Conservation (phyloP, 148 eudicot genomes). For the Chenopodium berlandieri region DNA sequence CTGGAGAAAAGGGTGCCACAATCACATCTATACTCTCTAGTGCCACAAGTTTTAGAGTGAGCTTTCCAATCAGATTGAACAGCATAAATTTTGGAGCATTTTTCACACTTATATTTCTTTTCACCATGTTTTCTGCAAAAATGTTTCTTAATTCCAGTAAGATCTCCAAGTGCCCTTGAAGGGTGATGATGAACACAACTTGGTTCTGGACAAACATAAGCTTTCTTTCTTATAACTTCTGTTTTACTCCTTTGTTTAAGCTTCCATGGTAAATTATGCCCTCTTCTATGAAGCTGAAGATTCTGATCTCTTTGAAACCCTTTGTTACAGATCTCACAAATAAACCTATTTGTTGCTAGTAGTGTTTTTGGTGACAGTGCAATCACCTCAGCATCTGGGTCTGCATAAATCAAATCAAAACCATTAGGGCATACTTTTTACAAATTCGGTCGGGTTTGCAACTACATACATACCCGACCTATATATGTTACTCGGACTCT, state of each 20-base stretch:
- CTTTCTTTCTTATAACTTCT: slow-evolving; percentile 54
- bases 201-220: slow-evolving; percentile 85
- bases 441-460: no score
- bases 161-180: slow-evolving; percentile 89
- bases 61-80: slow-evolving; percentile 98
- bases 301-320: slow-evolving; percentile 98
- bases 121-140: slow-evolving; percentile 90
- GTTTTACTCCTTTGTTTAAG: slow-evolving; percentile 64
- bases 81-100: slow-evolving; percentile 86
- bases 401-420: slow-evolving; percentile 32
- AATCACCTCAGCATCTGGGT: slow-evolving; percentile 95
- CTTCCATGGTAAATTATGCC: slow-evolving; percentile 98
- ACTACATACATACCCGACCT: no score
- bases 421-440: slow-evolving; percentile 2
- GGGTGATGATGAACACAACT: slow-evolving; percentile 86
- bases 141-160: slow-evolving; percentile 94
- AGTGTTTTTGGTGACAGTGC: slow-evolving; percentile 83
- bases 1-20: slow-evolving; percentile 94
- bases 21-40: slow-evolving; percentile 88
- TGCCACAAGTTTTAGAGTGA: slow-evolving; percentile 88
- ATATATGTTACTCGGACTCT: neutral
- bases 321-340: slow-evolving; percentile 93
- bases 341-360: slow-evolving; percentile 73
- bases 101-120: slow-evolving; percentile 85
- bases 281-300: slow-evolving; percentile 87